These are phyloP conservation scores for Fusarium sp. DNA, from an alignment of 2,329 filamentous ascomycete species.

Conservation along the genomic window DNA sequence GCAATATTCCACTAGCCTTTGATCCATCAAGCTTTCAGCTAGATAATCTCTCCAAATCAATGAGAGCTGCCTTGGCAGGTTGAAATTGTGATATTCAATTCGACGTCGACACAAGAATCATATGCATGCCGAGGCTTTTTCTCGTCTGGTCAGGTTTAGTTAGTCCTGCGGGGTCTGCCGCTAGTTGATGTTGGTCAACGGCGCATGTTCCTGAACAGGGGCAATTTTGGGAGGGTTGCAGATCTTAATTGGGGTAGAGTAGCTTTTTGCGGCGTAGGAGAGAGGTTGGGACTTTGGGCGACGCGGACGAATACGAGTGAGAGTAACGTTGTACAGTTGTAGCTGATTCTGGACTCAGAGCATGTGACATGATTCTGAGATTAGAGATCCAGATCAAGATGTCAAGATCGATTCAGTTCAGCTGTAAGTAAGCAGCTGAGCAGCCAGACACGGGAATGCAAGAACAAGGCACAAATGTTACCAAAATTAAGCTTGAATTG, in stretches of 20 bases:
- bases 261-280: not conserved
- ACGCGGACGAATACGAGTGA: constrained; percentile 13
- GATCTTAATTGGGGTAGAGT: constrained; percentile 24
- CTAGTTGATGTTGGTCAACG: constrained; percentile 16
- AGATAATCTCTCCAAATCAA: not conserved
- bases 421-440: not conserved
- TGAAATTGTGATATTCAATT: constrained; percentile 16
- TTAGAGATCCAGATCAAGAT: not conserved
- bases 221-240: constrained; percentile 14
- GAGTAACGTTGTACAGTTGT: not conserved
- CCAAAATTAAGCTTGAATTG: constrained; percentile 31
- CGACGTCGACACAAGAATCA: constrained; percentile 39
- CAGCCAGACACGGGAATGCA: not conserved
- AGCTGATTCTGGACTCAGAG: not conserved
- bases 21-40: not conserved
- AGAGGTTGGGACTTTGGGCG: not conserved
- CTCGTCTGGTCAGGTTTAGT: constrained; percentile 11
- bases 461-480: not conserved
- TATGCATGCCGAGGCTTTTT: constrained; percentile 45
- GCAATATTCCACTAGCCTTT: not conserved
- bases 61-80: not conserved
- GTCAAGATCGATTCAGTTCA: not conserved
- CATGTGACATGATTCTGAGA: constrained; percentile 14
- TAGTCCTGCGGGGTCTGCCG: constrained; percentile 21
- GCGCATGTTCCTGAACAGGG: constrained; percentile 33